These are phyloP conservation scores for Suhomyces sp. DNA, from an alignment of 805 yeast genomes.

Conservation along the genomic window DNA sequence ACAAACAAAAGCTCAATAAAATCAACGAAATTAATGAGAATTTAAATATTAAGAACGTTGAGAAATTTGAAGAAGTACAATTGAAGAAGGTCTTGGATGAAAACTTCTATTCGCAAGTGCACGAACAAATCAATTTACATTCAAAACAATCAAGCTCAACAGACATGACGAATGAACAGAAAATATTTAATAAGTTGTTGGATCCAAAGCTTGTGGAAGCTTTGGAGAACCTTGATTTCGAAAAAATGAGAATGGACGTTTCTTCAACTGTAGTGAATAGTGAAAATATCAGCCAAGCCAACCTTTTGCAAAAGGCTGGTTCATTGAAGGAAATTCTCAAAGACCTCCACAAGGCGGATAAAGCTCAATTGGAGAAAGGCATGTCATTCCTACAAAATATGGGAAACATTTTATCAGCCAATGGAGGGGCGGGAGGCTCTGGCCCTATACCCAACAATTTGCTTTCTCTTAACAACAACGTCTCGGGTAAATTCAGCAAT, in stretches of 20 bases:
- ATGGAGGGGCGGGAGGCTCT: constrained; percentile 7
- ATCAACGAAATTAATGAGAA: constrained; percentile 6
- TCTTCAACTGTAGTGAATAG: constrained; percentile 9
- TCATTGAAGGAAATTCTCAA: constrained; percentile 25
- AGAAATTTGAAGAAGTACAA: constrained; percentile 4
- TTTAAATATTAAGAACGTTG: constrained; percentile 1
- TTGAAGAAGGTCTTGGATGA: constrained; percentile 6
- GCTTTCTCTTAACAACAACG: constrained; percentile 4
- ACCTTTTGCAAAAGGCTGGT: constrained; percentile 25
- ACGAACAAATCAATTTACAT: constrained; percentile 1
- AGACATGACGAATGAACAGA: constrained; percentile 6
- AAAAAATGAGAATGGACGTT: constrained; percentile 15
- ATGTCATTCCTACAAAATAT: constrained; percentile 24
- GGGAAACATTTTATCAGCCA: constrained; percentile 19
- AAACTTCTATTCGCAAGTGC: constrained; percentile 4
- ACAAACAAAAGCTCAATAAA: constrained; percentile 1
- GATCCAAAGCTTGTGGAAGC: constrained; percentile 30
- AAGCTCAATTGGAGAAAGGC: constrained; percentile 24
- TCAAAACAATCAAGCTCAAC: not conserved
- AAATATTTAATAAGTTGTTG: constrained; percentile 21
- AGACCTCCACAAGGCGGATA: constrained; percentile 26
- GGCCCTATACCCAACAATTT: constrained; percentile 9
- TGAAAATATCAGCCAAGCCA: constrained; percentile 15
- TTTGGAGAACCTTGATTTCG: constrained; percentile 26
- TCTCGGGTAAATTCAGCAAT: constrained; percentile 12